These are phyloP conservation scores for Ophiostoma fasciatum DNA, from an alignment of 2,329 filamentous ascomycete genomes.

Conservation along the genomic window DNA sequence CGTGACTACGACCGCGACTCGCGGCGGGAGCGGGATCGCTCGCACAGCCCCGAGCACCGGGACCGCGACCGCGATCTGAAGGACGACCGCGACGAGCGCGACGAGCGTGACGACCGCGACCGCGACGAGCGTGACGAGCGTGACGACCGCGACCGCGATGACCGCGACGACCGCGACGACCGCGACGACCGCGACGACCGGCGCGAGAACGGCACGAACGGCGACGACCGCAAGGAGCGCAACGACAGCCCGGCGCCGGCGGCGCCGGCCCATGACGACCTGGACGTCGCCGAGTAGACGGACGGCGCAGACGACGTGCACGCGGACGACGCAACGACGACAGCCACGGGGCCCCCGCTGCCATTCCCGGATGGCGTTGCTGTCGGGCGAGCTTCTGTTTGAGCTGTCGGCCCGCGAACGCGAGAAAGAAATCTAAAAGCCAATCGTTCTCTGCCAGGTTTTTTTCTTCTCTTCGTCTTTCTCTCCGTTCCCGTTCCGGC, in stretches of 20 bases:
- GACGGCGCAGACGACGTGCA: constrained; percentile 5
- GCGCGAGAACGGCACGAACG: constrained; percentile 65
- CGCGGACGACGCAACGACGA: constrained; percentile 13
- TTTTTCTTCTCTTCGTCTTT: too few species aligned
- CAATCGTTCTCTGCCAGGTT: too few species aligned
- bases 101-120: constrained; percentile 30
- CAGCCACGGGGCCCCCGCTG: constrained; percentile 24
- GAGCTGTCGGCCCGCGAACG: too few species aligned
- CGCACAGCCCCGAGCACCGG: constrained; percentile 53
- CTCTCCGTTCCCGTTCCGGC: too few species aligned
- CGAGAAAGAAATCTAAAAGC: too few species aligned
- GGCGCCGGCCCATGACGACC: constrained; percentile 75
- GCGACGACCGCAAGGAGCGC: constrained; percentile 64
- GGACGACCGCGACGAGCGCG: constrained; percentile 31
- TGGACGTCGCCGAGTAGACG: constrained; percentile 75
- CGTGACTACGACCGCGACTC: constrained; percentile 56
- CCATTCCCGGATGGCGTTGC: constrained; percentile 63
- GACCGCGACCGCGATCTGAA: constrained; percentile 30
- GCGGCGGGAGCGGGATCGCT: constrained; percentile 59
- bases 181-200: constrained; percentile 53
- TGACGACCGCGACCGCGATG: constrained; percentile 51
- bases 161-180: constrained; percentile 46
- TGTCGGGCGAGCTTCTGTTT: too few species aligned
- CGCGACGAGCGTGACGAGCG: constrained; percentile 49
- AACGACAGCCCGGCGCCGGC: constrained; percentile 64